Evolutionary conservation across 208 protist species (phyloP), one percentile per base, ranked within the genome.

Genomic region (Crithidia brevicula): DNA sequence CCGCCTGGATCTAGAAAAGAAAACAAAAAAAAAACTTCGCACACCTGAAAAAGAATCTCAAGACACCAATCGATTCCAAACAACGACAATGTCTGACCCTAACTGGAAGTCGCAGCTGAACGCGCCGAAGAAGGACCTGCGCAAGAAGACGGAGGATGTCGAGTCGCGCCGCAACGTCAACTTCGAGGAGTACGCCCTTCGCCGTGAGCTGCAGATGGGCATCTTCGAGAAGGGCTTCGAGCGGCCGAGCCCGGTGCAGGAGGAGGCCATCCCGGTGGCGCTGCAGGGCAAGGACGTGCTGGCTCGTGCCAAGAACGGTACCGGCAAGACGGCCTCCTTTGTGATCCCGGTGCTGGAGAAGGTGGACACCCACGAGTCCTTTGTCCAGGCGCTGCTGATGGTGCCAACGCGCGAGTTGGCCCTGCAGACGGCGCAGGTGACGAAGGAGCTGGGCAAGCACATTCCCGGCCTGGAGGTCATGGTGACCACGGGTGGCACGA

Each of bases 201-300:
- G 99, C 76, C 87, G 98, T 31, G 98, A 99, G 70, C 93, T 99
- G 58, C 94, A 99, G 67, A 98, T 98, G 96, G 99, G 98, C 61
- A 99, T 99, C 67, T 99, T 97, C 85, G 98, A 99, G 81, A 99
- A 99, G 74, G 99, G 98, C 34, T 99, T 98, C 64, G 98, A 99
- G 76, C 87, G 90, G 27, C 98, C 98, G 20, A 98, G 96, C 42
- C 98, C 98, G 4, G 98, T 99, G 74, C 99, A 99, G 85, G 98
- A 99, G 80, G 94, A 99, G 75, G 95, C 94, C 23, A 99, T 99
- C 62, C 98, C 98, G 18, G 90, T 98, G 30, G 98, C 97, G 1
- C 86, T 99, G 1, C 90, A 97, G 40, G 98, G 98, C 20, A 88
- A 88, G 61, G 97, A 99, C 73, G 96, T 99, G 53, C 89, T 99